Evolutionary conservation across 2,329 filamentous ascomycete genomes (phyloP).

Genomic region (Sarocladium strictum): DNA sequence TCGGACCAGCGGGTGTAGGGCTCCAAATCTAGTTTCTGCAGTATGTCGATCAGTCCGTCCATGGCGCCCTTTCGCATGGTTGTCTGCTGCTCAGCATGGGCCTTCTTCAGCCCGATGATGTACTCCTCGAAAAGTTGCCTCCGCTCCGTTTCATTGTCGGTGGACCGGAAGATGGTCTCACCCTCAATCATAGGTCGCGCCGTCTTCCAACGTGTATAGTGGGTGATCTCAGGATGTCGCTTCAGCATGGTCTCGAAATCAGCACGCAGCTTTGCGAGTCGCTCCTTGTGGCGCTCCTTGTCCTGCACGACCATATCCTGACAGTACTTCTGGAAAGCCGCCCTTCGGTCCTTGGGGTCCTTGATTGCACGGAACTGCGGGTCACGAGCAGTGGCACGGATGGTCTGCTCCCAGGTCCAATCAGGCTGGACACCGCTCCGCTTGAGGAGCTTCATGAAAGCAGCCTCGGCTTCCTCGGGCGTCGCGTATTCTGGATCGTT

Average conservation of each 20-base stretch:
- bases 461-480: conserved; percentile 83
- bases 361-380: conserved; percentile 89
- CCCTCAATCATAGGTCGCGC: conserved; percentile 89
- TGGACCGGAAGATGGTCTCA: conserved; percentile 91
- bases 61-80: conserved; percentile 71
- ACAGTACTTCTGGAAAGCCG: conserved; percentile 92
- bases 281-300: conserved; percentile 89
- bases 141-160: conserved; percentile 80
- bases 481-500: conserved; percentile 74
- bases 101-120: conserved; percentile 74
- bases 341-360: conserved; percentile 83
- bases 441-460: conserved; percentile 85
- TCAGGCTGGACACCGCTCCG: conserved; percentile 82
- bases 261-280: conserved; percentile 81
- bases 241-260: conserved; percentile 96
- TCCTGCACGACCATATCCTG: conserved; percentile 85
- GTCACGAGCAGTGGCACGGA: conserved; percentile 82
- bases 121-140: conserved; percentile 93
- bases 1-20: conserved; percentile 94
- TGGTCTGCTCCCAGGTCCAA: conserved; percentile 87
- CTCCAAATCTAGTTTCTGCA: conserved; percentile 77
- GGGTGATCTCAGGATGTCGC: conserved; percentile 93
- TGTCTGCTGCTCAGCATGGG: conserved; percentile 69
- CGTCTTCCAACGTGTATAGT: conserved; percentile 96
- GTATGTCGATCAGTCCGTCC: conserved; percentile 71